Evolutionary conservation across 768 basidiomycete species (phyloP).

Genomic region (Pholiota conissans): DNA sequence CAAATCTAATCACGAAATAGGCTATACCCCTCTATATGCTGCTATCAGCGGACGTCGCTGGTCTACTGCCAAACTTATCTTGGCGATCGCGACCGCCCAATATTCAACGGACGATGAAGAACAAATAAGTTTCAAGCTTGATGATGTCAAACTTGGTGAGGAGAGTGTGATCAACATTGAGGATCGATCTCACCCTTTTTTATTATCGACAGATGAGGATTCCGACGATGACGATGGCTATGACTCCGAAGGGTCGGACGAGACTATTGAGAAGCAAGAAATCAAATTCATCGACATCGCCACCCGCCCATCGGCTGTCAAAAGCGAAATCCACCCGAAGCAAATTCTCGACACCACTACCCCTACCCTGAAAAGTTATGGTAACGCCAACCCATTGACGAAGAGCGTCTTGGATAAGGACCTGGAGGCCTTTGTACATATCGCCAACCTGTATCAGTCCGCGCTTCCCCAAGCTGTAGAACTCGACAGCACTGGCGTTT

Average conservation of each 20-base stretch:
- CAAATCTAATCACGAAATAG: conserved; percentile 22
- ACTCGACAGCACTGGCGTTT: conserved; percentile 13
- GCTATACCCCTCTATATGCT: conserved; percentile 49
- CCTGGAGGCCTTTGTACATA: conserved; percentile 49
- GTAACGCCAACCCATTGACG: conserved; percentile 23
- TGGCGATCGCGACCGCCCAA: conserved; percentile 57
- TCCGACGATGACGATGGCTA: conserved; percentile 22
- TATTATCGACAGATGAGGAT: no score
- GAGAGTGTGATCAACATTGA: neutral
- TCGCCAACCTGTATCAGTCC: conserved; percentile 41
- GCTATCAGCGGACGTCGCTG: conserved; percentile 51
- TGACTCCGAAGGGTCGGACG: conserved; percentile 41
- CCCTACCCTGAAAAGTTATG: neutral
- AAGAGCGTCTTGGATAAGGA: conserved; percentile 45
- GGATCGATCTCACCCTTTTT: no score
- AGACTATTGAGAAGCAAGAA: conserved; percentile 35
- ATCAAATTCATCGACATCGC: conserved; percentile 56
- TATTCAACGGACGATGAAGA: conserved; percentile 40
- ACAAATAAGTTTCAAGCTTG: conserved; percentile 31
- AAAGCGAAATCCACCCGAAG: conserved; percentile 37
- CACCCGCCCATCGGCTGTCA: conserved; percentile 43
- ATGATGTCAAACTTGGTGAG: conserved; percentile 35
- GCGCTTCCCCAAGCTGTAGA: conserved; percentile 30
- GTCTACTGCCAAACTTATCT: conserved; percentile 58
- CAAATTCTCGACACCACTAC: conserved; percentile 29